A percentile compares a stretch with the other conserved stretches of the same genome.
These are phyloP conservation scores for Fennellomyces sp. DNA, from an alignment of 371 early-diverging fungal species.

Conservation along the genomic window DNA sequence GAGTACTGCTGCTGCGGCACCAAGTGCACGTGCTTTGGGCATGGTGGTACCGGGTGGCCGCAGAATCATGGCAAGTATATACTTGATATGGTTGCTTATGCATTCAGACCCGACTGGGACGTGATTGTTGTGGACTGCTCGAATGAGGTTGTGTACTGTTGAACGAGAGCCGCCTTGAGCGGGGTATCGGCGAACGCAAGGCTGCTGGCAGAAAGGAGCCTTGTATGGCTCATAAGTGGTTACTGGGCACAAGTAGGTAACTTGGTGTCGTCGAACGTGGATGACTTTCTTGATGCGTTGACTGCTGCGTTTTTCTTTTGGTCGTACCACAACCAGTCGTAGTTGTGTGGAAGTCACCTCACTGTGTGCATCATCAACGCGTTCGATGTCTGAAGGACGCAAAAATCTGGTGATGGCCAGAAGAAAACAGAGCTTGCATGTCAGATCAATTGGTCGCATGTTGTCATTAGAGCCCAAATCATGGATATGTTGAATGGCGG, in stretches of 20 bases:
- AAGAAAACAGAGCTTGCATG: slow-evolving; percentile 21
- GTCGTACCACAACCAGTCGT: slow-evolving; percentile 7
- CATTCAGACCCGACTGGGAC: not conserved
- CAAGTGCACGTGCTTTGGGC: not conserved
- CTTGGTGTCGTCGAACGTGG: slow-evolving; percentile 5
- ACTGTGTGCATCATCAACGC: slow-evolving; percentile 13
- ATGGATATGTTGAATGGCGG: not conserved
- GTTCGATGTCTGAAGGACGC: slow-evolving; percentile 24
- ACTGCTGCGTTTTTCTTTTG: slow-evolving; percentile 20
- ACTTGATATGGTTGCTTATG: not conserved
- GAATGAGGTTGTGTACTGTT: not conserved
- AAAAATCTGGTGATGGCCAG: slow-evolving; percentile 25
- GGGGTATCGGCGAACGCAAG: not conserved
- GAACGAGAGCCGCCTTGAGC: not conserved
- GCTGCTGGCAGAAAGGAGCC: not conserved
- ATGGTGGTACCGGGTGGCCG: not conserved
- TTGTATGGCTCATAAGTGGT: not conserved
- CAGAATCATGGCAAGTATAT: not conserved
- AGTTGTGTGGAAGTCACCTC: not conserved
- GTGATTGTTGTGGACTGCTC: not conserved
- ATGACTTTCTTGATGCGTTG: slow-evolving; percentile 5
- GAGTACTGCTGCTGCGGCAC: not conserved
- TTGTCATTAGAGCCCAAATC: not conserved
- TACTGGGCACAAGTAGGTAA: slow-evolving; percentile 19
- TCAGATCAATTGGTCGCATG: not conserved